phyloP scores from a whole-genome alignment of 2,329 filamentous ascomycete species.

The Stachybotrys echinatus region DNA sequence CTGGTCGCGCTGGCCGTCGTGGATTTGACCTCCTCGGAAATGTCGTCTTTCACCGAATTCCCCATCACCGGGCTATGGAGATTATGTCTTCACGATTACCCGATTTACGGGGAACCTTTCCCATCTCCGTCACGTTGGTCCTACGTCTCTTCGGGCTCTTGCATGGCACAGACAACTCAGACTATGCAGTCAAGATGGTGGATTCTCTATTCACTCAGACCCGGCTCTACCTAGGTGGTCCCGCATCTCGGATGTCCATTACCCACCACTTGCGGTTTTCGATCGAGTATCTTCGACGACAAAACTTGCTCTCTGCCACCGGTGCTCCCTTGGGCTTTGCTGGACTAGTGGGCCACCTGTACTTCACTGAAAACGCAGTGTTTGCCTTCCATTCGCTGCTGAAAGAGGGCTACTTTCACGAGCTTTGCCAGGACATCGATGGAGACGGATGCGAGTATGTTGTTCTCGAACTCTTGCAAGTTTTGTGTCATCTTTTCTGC shows the following conservation, averaged over 20 bases:
- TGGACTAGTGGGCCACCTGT: constrained; percentile 64
- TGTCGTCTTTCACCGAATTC: constrained; percentile 69
- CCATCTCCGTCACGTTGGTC: constrained; percentile 67
- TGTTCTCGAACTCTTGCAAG: constrained; percentile 57
- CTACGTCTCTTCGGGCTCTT: constrained; percentile 64
- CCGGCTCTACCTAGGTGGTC: constrained; percentile 64
- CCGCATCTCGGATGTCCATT: constrained; percentile 62
- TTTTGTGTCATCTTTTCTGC: constrained; percentile 67
- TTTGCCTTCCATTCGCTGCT: constrained; percentile 75
- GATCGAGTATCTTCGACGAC: constrained; percentile 70
- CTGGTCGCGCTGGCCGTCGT: constrained; percentile 72
- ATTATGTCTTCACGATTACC: constrained; percentile 70
- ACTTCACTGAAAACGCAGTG: constrained; percentile 69
- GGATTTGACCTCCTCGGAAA: constrained; percentile 79
- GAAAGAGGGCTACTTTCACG: constrained; percentile 62
- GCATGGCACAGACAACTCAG: constrained; percentile 57
- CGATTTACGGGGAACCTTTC: constrained; percentile 72
- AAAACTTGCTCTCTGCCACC: constrained; percentile 55
- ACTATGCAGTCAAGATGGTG: constrained; percentile 57
- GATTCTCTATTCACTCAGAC: constrained; percentile 65
- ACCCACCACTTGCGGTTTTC: constrained; percentile 76
- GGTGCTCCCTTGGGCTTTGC: constrained; percentile 70
- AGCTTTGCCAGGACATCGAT: constrained; percentile 54
- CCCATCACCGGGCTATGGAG: constrained; percentile 54
- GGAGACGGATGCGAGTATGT: constrained; percentile 42